These are phyloP conservation scores for Metarhizium brunneum DNA, from an alignment of 2,329 filamentous ascomycete genomes.

Conservation along the genomic window DNA sequence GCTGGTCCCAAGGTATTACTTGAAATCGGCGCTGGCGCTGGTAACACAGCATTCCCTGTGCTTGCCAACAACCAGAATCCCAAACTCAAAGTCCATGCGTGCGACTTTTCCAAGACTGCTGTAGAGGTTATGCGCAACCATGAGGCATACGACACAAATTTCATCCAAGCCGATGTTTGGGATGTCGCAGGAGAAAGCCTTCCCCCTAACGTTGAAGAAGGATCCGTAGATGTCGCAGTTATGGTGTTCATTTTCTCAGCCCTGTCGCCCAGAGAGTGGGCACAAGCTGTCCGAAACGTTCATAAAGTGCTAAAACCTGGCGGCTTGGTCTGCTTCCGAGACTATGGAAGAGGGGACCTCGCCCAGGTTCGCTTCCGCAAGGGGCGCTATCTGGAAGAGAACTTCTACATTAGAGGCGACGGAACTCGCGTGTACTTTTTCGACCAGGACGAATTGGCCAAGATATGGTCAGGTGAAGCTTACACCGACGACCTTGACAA, in stretches of 20 bases:
- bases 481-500: conserved; percentile 15
- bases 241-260: conserved; percentile 98
- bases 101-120: conserved; percentile 91
- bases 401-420: conserved; percentile 94
- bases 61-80: conserved; percentile 76
- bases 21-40: conserved; percentile 90
- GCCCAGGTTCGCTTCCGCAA: conserved; percentile 97
- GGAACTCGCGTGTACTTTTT: conserved; percentile 98
- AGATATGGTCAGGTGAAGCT: conserved; percentile 60
- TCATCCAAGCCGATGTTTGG: conserved; percentile 90
- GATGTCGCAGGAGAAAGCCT: conserved; percentile 67
- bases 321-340: conserved; percentile 88
- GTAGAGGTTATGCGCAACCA: conserved; percentile 84
- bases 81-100: conserved; percentile 76
- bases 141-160: conserved; percentile 60
- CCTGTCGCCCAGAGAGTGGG: conserved; percentile 77
- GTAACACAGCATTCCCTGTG: conserved; percentile 93
- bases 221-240: conserved; percentile 82
- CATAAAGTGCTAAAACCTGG: conserved; percentile 79
- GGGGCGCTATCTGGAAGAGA: conserved; percentile 86
- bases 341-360: conserved; percentile 91
- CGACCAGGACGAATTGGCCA: conserved; percentile 69
- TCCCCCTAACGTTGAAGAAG: conserved; percentile 67
- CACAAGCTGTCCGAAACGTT: conserved; percentile 70
- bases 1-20: conserved; percentile 64